Percentiles rank a stretch among this genome's conserved stretches.
Evolutionary conservation across 805 yeast genomes (phyloP).

Genomic region (Candida khao-thaluensis): DNA sequence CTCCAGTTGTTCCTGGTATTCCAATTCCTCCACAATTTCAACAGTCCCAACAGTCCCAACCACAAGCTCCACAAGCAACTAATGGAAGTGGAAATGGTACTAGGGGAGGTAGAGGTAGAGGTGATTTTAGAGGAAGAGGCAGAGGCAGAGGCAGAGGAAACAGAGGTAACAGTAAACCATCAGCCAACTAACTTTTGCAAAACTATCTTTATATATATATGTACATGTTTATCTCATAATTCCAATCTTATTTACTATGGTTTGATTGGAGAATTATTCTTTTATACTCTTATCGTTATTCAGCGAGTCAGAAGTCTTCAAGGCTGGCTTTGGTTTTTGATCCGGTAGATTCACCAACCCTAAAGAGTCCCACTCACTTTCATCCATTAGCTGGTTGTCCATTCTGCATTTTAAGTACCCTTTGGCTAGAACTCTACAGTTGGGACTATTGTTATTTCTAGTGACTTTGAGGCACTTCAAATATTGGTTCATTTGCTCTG

Average conservation of each 20-base stretch:
- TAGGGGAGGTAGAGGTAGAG: constrained; percentile 17
- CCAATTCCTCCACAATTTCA: constrained; percentile 11
- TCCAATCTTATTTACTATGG: not conserved
- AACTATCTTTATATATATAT: not conserved
- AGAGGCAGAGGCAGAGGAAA: constrained; percentile 4
- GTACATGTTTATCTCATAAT: not conserved
- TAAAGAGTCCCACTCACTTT: constrained; percentile 43
- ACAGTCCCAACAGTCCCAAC: constrained; percentile 1
- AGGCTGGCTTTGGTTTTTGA: not conserved
- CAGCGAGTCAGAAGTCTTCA: not conserved
- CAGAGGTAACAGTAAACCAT: not conserved
- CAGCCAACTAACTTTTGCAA: not conserved
- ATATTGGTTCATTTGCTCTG: constrained; percentile 69
- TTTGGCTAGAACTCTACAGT: constrained; percentile 83
- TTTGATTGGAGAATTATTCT: no score
- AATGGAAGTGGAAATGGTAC: not conserved
- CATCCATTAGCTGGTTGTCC: constrained; percentile 59
- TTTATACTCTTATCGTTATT: not conserved
- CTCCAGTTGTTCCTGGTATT: constrained; percentile 34
- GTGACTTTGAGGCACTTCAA: constrained; percentile 76
- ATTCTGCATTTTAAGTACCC: constrained; percentile 81
- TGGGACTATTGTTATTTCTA: constrained; percentile 82
- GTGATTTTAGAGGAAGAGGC: constrained; percentile 12
- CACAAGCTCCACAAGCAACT: not conserved
- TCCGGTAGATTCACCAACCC: constrained; percentile 44